Evolutionary conservation across 2,329 filamentous ascomycete genomes (phyloP).

Genomic region (Fusarium oxysporum): DNA sequence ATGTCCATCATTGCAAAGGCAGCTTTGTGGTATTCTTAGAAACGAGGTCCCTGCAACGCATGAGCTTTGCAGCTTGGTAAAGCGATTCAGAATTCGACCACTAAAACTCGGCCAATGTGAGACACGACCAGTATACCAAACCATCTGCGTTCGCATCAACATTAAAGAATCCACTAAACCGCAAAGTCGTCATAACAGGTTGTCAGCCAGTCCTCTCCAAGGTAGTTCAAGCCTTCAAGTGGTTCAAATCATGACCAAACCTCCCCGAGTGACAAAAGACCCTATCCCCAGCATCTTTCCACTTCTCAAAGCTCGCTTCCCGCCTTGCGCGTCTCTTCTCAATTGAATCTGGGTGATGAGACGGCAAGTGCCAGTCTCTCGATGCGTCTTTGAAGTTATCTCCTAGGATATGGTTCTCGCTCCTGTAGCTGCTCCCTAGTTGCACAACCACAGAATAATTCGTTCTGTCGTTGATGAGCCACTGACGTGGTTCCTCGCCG

Average conservation of each 20-base stretch:
- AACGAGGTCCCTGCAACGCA: neutral
- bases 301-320: slow-evolving; percentile 37
- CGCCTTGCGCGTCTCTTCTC: slow-evolving; percentile 32
- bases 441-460: slow-evolving; percentile 24
- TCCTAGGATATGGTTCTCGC: neutral
- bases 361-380: neutral
- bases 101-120: neutral
- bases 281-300: slow-evolving; percentile 42
- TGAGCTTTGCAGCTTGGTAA: neutral
- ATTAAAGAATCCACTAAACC: neutral
- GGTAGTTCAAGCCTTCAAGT: neutral
- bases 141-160: slow-evolving; percentile 3
- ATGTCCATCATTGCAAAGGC: neutral
- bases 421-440: slow-evolving; percentile 23
- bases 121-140: neutral
- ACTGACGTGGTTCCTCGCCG: neutral
- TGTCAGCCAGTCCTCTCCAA: neutral
- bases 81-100: neutral
- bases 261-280: slow-evolving; percentile 35
- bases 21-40: neutral
- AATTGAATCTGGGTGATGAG: slow-evolving; percentile 1
- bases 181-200: neutral
- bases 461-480: slow-evolving; percentile 9
- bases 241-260: slow-evolving; percentile 9
- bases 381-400: neutral